A percentile compares a stretch with the other conserved stretches of the same genome.
These are phyloP conservation scores for Wickerhamiella alocasiicola DNA, from an alignment of 805 yeast species.

Conservation along the genomic window DNA sequence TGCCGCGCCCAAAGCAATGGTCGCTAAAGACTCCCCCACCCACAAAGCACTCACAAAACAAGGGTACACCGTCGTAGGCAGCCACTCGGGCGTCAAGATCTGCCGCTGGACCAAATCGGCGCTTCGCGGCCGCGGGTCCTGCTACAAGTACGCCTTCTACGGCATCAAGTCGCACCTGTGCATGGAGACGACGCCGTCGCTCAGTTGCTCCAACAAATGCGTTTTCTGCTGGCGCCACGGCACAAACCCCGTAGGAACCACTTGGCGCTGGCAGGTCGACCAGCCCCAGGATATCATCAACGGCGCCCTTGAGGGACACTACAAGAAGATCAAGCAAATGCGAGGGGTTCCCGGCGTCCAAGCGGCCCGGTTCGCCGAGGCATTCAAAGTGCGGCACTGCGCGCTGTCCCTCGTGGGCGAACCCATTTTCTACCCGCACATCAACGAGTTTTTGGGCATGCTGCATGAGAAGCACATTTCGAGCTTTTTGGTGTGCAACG, in stretches of 20 bases:
- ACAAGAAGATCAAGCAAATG: constrained; percentile 84
- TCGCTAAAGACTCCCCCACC: constrained; percentile 79
- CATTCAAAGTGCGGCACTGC: constrained; percentile 79
- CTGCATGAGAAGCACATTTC: constrained; percentile 71
- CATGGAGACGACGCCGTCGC: constrained; percentile 90
- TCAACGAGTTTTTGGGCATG: constrained; percentile 70
- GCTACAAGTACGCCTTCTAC: constrained; percentile 84
- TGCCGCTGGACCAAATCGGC: constrained; percentile 97
- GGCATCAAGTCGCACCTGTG: constrained; percentile 85
- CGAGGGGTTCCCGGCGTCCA: constrained; percentile 92
- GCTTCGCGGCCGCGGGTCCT: constrained; percentile 83
- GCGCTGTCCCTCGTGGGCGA: constrained; percentile 90
- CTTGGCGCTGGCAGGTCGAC: constrained; percentile 94
- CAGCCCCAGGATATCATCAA: constrained; percentile 71
- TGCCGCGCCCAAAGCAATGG: constrained; percentile 61
- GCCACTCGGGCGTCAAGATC: constrained; percentile 89
- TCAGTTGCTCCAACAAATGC: constrained; percentile 90
- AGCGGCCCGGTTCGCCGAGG: constrained; percentile 81
- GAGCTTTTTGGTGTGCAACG: constrained; percentile 84
- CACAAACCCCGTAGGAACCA: constrained; percentile 89
- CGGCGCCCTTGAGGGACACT: constrained; percentile 83
- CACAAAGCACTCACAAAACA: constrained; percentile 79
- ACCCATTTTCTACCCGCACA: constrained; percentile 87
- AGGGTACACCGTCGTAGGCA: constrained; percentile 86
- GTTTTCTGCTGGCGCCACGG: constrained; percentile 98